A percentile compares a stretch with the other conserved stretches of the same genome.
These are phyloP conservation scores for Artemisia argyi DNA, from an alignment of 129 eudicot genomes.

Conservation along the genomic window DNA sequence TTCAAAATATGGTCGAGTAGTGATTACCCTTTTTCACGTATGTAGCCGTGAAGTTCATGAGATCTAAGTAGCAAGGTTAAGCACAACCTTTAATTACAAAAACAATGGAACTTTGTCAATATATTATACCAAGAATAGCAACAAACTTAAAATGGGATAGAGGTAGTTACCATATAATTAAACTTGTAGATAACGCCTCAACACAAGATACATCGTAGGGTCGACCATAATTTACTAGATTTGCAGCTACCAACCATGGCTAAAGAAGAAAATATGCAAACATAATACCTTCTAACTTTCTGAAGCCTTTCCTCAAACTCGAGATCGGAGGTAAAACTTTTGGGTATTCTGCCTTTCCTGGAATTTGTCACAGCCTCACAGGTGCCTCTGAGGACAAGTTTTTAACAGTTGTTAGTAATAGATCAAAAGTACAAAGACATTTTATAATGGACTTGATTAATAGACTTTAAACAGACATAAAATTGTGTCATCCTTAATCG, in stretches of 20 bases:
- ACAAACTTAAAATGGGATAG: slow-evolving; percentile 2
- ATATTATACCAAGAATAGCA: no score
- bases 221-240: slow-evolving; percentile 96
- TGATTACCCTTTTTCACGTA: no score
- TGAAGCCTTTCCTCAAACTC: slow-evolving; percentile 34
- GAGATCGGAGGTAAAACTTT: slow-evolving; percentile 43
- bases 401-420: slow-evolving; percentile 2
- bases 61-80: no score
- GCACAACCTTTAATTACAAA: no score
- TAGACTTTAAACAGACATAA: background rate
- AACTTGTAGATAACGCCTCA: slow-evolving; percentile 93
- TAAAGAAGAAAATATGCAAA: no score
- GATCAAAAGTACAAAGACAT: slow-evolving; percentile 2
- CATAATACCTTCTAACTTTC: no score
- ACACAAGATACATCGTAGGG: slow-evolving; percentile 97
- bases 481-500: background rate
- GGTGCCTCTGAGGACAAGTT: slow-evolving; percentile 58
- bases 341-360: slow-evolving; percentile 33
- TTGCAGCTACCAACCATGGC: slow-evolving; percentile 99
- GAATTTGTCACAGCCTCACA: slow-evolving; percentile 37
- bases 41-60: no score
- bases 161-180: slow-evolving; percentile 72
- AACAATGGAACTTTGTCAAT: no score
- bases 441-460: background rate
- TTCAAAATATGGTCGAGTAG: no score